These are phyloP conservation scores for Oropetium thomaeum DNA, from an alignment of 176 grass and related monocot genomes.

Conservation along the genomic window DNA sequence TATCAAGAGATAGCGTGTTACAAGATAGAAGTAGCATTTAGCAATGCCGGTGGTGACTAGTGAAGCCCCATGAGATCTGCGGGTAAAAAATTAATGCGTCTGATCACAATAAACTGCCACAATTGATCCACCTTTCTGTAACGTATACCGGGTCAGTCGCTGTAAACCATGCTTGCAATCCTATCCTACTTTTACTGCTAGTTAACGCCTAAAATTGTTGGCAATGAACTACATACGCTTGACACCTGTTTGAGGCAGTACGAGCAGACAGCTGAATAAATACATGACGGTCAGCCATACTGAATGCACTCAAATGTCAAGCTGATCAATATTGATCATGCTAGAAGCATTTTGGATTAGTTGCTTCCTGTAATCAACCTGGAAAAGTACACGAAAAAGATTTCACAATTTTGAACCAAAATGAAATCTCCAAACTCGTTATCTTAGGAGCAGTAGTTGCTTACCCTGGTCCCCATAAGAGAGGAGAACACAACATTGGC, in stretches of 20 bases:
- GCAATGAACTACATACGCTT: constrained; percentile 7
- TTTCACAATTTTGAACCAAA: not conserved
- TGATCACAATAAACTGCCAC: not conserved
- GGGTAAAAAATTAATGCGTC: too few species aligned
- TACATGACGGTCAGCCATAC: constrained; percentile 24
- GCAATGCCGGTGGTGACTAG: not conserved
- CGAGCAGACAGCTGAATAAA: constrained; percentile 22
- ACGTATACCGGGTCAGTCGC: too few species aligned
- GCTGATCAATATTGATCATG: constrained; percentile 73
- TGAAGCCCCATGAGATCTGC: not conserved
- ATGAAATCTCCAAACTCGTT: not conserved
- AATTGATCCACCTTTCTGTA: not conserved
- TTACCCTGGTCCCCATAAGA: constrained; percentile 86
- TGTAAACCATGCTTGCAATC: not conserved
- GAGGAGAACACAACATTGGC: constrained; percentile 89
- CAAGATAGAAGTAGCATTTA: not conserved
- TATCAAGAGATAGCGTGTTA: not conserved
- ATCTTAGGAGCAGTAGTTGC: not conserved
- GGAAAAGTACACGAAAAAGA: constrained; percentile 11
- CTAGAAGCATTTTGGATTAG: constrained; percentile 69
- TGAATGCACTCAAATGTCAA: constrained; percentile 62
- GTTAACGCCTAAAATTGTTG: constrained; percentile 4
- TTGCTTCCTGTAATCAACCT: constrained; percentile 91
- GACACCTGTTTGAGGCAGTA: not conserved
- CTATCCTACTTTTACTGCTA: constrained; percentile 31